These are phyloP conservation scores for Saxispiralis lemnorum DNA, from an alignment of 495 filamentous ascomycete genomes.

Conservation along the genomic window DNA sequence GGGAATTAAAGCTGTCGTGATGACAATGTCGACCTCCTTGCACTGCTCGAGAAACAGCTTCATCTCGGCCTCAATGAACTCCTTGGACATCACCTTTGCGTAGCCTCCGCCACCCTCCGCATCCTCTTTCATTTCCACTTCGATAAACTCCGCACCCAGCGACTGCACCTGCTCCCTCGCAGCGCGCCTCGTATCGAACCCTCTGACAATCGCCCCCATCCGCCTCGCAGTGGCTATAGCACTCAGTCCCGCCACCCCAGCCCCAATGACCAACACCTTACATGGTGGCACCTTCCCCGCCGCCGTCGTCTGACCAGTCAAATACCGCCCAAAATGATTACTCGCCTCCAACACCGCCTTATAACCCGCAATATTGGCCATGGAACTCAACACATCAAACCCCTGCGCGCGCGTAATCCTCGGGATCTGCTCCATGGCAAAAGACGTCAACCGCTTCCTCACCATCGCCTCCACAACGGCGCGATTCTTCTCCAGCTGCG, in stretches of 20 bases:
- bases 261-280: slow-evolving; percentile 69
- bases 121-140: slow-evolving; percentile 69
- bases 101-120: slow-evolving; percentile 68
- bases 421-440: slow-evolving; percentile 75
- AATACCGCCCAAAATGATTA: slow-evolving; percentile 63
- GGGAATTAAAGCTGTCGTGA: slow-evolving; percentile 69
- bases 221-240: slow-evolving; percentile 65
- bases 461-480: slow-evolving; percentile 7
- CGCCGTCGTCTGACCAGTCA: slow-evolving; percentile 69
- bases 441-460: slow-evolving; percentile 31
- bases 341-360: slow-evolving; percentile 70
- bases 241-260: slow-evolving; percentile 63
- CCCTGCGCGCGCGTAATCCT: slow-evolving; percentile 66
- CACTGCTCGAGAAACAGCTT: slow-evolving; percentile 68
- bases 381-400: slow-evolving; percentile 66
- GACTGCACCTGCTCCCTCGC: slow-evolving; percentile 72
- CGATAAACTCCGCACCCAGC: slow-evolving; percentile 66
- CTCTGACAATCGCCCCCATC: slow-evolving; percentile 67
- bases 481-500: slow-evolving; percentile 9
- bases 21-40: slow-evolving; percentile 68
- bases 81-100: slow-evolving; percentile 74
- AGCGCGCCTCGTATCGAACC: slow-evolving; percentile 64
- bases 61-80: slow-evolving; percentile 78
- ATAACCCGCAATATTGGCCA: slow-evolving; percentile 79
- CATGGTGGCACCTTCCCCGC: slow-evolving; percentile 57